Evolutionary conservation across 805 yeast species (phyloP), one percentile per base, ranked within the genome.

Genomic region (Pichia cabralensis): DNA sequence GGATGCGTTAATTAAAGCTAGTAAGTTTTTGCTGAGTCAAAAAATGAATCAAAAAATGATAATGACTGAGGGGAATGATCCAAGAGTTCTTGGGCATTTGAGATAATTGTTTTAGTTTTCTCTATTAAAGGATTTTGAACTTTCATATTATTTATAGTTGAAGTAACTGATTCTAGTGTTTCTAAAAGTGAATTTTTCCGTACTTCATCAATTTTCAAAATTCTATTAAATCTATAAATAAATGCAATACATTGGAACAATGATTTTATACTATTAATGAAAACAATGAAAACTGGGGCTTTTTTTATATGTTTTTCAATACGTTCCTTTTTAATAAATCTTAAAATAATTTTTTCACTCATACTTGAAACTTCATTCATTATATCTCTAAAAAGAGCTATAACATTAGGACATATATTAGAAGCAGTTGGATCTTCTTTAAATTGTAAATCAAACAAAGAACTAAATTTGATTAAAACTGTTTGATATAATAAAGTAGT

Each of bases 261-360:
- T 6, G 60, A 53, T 40, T 49, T 55, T 9, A 51, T 34, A 14
- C 45, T 39, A 40, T 53, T 53, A 4, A 49, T 35, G 26, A 54
- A 49, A 3, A 50, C 46, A 25, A 55, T 48, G 13, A 46, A 45
- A 6, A 39, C 34, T 12, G 55, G 49, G 8, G 50, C 39, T 11
- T 35, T 43, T 12, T 34, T 37, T 34, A 49, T 17, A 23, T 36
- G 39, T 12, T 20, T 26, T 11, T 43, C 45, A 29, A 46, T 36
- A n/a, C 39, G 35, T 12, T 37, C 30, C 20, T 36, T 44, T 15
- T 45, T 38, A 15, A 50, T 39, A 21, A 48, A 42, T n/a, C 43
- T 29, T 16, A 40, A 26, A 13, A 48, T 33, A 11, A 49, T 18
- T 23, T 41, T 39, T n/a, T 41, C 31, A 22, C 49, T 46, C 18